Conservation (phyloP, 495 filamentous ascomycete species). For the Margaritispora aquatica region DNA sequence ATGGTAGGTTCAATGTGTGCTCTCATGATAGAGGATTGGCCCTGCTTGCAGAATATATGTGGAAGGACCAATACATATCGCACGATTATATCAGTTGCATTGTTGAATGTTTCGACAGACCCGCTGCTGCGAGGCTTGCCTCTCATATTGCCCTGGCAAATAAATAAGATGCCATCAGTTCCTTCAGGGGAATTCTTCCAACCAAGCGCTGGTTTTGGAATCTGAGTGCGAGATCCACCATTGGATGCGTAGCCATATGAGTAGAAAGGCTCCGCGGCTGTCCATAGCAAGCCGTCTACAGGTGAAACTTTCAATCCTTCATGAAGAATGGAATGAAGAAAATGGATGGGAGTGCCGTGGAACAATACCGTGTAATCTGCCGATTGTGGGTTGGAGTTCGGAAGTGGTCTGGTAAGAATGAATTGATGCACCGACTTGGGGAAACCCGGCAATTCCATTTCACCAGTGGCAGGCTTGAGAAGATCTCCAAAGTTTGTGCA, state of each 20-base stretch:
- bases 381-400: not conserved
- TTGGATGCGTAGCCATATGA: not conserved
- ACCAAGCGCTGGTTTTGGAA: not conserved
- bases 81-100: no score
- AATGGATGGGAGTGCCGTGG: not conserved
- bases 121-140: no score
- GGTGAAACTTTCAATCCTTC: not conserved
- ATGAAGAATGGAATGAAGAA: not conserved
- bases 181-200: not conserved
- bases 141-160: not conserved
- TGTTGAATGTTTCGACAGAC: no score
- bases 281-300: not conserved
- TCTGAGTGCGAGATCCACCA: not conserved
- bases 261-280: not conserved
- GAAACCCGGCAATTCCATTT: not conserved
- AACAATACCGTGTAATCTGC: not conserved
- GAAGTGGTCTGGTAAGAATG: not conserved
- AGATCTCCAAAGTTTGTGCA: not conserved
- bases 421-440: not conserved
- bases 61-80: not conserved
- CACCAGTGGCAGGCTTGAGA: not conserved
- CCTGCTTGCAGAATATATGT: not conserved
- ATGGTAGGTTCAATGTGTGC: not conserved
- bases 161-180: not conserved
- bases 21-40: not conserved